Base-by-base conservation (phyloP, 495 filamentous ascomycete genomes). In the Penicillium coffeae region DNA sequence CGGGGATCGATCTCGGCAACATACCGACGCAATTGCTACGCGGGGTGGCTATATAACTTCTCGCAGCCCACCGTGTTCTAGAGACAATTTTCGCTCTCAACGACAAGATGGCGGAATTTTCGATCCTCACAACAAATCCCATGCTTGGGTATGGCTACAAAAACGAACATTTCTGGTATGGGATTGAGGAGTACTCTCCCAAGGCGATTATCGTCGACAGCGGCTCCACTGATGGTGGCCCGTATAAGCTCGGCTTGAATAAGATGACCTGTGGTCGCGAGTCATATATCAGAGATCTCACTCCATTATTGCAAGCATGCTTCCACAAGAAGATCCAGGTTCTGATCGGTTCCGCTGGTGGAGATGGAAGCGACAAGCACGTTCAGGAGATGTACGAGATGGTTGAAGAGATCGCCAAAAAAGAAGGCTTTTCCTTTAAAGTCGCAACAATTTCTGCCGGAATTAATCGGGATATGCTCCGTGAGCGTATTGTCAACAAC, bases 221-320 rank as follows among this genome's bases (percentile, higher is more conserved):
- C 34, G 75, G 75, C 1, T 76, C 72, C 2, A 79, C 74, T 0
- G 75, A 79, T 48, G 56, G 62, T 16, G 76, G 76, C 1, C 75
- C 76, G 0, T 60, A 57, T 6, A 72, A 71, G 48, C 65, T 79
- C 1, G 76, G 64, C 8, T 45, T 73, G n/a, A 65, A 64, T 3
- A 48, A 43, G 10, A 65, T 66, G 52, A 69, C 67, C 2, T 47
- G 34, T 1, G 61, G 62, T 0, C 60, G 69, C 12, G 51, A 58
- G 1, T 45, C 66, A 0, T 77, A 78, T 49, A 49, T 56, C 9
- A 47, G 69, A 21, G 76, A 79, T 34, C 57, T 79, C 0, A 56
- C 42, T 6, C 64, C 61, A 12, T 44, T 77, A 8, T 42, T 78
- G 8, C 35, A 56, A 12, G 48, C 66, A 3, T 54, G 53, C 2